Evolutionary conservation across 305 asterid genomes (phyloP), one percentile per base, ranked within the genome.

Genomic region (Fraxinus velutina): DNA sequence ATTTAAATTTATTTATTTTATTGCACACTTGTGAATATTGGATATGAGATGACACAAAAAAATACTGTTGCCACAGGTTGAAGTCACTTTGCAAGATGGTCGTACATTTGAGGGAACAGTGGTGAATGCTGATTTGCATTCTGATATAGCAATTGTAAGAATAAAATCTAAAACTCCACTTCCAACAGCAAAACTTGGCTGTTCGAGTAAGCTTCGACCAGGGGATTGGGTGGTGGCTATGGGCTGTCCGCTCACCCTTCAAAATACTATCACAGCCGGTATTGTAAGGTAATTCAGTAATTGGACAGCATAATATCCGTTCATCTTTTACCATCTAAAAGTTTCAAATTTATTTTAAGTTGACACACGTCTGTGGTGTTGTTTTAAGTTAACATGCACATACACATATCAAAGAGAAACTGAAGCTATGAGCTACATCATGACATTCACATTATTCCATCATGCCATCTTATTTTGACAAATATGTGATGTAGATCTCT

Each of bases 231-330:
- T 92, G 87, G 84, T 88, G 80, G 96, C 96, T 78, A 44, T 94
- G 94, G 98, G 98, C 19, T 93, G 97, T 75, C 98, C 98, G 73
- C 93, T 91, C 72, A 86, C 96, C 71, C 95, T 94, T 82, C 98
- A 94, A 84, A 93, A 94, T 89, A 93, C 97, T 30, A 72, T 93
- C 79, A 94, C 98, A 30, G 97, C 97, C 15, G 98, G 98, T 77
- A 94, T 93, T 85, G 93, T 94, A 55, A 94, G 97, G 42, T 36
- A 36, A 36, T 36, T 36, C 42, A 6, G 98, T 93, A 91, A 77
- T 75, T 80, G 37, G 34, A 66, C 34, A 12, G 36, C 73, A 24
- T 17, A 27, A 12, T 66, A 24, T 66, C 17, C n/a, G 1, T 62
- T 62, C 71, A 2, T 27, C 36, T 10, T 27, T 3, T 27, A 24